These are phyloP conservation scores for Zymoseptoria crescenta DNA, from an alignment of 2,329 filamentous ascomycete genomes.

Conservation along the genomic window DNA sequence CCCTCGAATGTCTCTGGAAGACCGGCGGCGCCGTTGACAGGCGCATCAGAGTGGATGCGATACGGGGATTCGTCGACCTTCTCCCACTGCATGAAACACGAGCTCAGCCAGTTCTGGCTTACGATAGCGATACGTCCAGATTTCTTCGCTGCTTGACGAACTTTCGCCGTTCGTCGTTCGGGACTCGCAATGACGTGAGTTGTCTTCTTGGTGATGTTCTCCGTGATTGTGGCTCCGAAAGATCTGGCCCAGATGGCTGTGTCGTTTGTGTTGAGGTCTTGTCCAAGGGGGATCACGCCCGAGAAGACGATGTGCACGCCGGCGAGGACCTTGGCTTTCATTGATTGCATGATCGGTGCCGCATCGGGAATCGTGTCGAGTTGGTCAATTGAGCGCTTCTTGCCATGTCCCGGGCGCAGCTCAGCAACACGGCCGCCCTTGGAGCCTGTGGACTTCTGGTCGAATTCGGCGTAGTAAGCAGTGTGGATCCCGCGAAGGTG, in stretches of 20 bases:
- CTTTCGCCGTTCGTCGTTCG: conserved; percentile 75
- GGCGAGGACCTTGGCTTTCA: conserved; percentile 70
- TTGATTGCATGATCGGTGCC: conserved; percentile 69
- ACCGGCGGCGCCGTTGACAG: conserved; percentile 41
- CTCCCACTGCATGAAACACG: conserved; percentile 77
- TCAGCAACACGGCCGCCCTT: conserved; percentile 41
- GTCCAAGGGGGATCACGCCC: conserved; percentile 76
- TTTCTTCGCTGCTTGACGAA: conserved; percentile 74
- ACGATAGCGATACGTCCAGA: conserved; percentile 76
- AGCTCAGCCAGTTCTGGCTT: conserved; percentile 79
- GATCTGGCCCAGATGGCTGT: conserved; percentile 78
- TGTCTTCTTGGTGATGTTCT: conserved; percentile 45
- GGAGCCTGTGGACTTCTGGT: conserved; percentile 42
- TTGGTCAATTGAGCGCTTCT: conserved; percentile 40
- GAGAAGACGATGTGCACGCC: conserved; percentile 79
- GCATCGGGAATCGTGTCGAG: conserved; percentile 70
- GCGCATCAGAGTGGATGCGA: conserved; percentile 65
- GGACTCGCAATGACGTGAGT: conserved; percentile 69
- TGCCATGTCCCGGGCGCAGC: conserved; percentile 45
- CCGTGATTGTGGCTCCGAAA: conserved; percentile 68
- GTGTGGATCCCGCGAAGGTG: conserved; percentile 69
- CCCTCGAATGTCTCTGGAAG: conserved; percentile 26
- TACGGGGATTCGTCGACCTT: conserved; percentile 72
- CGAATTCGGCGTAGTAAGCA: conserved; percentile 77
- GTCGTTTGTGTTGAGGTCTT: conserved; percentile 65